Conservation (phyloP, 768 basidiomycete genomes). For the Coprinellus micaceus region DNA sequence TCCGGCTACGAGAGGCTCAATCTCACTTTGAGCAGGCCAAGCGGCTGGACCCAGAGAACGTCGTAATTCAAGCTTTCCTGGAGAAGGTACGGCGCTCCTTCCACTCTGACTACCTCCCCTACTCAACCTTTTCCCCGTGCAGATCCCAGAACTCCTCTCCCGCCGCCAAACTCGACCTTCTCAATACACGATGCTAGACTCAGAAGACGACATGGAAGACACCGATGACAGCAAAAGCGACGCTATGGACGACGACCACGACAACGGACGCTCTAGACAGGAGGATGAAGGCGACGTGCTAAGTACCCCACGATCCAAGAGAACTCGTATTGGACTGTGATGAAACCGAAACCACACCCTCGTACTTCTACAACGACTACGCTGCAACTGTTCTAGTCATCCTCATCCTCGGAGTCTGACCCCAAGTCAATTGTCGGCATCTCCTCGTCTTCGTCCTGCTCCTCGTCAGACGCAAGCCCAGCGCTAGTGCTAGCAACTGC, state of each 20-base stretch:
- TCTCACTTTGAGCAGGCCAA: slow-evolving; percentile 64
- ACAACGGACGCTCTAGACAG: not conserved
- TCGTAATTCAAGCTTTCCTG: slow-evolving; percentile 50
- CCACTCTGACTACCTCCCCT: not conserved
- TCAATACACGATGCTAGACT: not conserved
- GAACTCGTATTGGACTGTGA: slow-evolving; percentile 24
- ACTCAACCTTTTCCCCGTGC: too few relatives aligned
- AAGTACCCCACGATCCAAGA: slow-evolving; percentile 27
- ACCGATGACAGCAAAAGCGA: too few relatives aligned
- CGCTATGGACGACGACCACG: slow-evolving; percentile 16
- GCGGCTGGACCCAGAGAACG: slow-evolving; percentile 54
- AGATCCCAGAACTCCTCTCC: not conserved
- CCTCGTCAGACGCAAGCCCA: slow-evolving; percentile 28
- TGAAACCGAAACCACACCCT: not conserved
- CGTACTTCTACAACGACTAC: not conserved
- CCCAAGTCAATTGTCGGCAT: slow-evolving; percentile 76
- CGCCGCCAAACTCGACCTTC: not conserved
- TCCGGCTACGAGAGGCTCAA: slow-evolving; percentile 51
- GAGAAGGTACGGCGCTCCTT: slow-evolving; percentile 36
- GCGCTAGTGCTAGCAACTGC: not conserved
- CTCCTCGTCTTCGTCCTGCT: slow-evolving; percentile 69
- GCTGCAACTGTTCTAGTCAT: not conserved
- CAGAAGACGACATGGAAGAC: slow-evolving; percentile 18
- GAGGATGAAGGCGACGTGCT: slow-evolving; percentile 19
- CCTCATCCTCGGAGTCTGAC: slow-evolving; percentile 71